Conservation (phyloP, 2,329 filamentous ascomycete genomes). For the Penicillium hordei region DNA sequence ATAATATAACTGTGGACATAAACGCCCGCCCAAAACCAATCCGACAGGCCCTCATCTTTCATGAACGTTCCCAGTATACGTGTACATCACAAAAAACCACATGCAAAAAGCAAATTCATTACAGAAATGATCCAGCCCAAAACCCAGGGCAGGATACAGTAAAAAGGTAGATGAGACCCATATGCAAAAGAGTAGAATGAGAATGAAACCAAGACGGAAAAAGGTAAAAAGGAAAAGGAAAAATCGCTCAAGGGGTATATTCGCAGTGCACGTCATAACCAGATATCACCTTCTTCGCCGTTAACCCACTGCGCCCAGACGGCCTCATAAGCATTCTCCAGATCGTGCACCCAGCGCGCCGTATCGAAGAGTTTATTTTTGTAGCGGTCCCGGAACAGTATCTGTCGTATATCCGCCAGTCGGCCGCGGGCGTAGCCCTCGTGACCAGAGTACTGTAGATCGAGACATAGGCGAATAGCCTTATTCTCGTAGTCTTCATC, state of each 20-base stretch:
- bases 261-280: constrained; percentile 56
- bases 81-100: constrained; percentile 3
- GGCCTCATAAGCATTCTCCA: constrained; percentile 83
- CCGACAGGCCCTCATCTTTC: constrained; percentile 3
- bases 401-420: constrained; percentile 72
- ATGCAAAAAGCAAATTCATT: constrained; percentile 4
- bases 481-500: constrained; percentile 83
- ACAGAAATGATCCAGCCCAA: constrained; percentile 3
- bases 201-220: background rate
- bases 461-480: constrained; percentile 66
- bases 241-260: constrained; percentile 40
- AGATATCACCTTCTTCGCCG: constrained; percentile 89
- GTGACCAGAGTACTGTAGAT: constrained; percentile 58
- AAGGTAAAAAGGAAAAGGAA: constrained; percentile 15
- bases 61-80: constrained; percentile 1
- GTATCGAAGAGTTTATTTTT: constrained; percentile 88
- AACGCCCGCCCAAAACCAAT: constrained; percentile 3
- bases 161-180: constrained; percentile 4
- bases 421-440: constrained; percentile 55
- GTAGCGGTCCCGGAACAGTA: constrained; percentile 83
- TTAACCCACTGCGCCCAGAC: constrained; percentile 87
- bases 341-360: constrained; percentile 80
- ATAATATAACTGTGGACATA: background rate
- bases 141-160: background rate
- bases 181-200: background rate